phyloP scores from a whole-genome alignment of 148 eudicot genomes.

The Fagopyrum tataricum region DNA sequence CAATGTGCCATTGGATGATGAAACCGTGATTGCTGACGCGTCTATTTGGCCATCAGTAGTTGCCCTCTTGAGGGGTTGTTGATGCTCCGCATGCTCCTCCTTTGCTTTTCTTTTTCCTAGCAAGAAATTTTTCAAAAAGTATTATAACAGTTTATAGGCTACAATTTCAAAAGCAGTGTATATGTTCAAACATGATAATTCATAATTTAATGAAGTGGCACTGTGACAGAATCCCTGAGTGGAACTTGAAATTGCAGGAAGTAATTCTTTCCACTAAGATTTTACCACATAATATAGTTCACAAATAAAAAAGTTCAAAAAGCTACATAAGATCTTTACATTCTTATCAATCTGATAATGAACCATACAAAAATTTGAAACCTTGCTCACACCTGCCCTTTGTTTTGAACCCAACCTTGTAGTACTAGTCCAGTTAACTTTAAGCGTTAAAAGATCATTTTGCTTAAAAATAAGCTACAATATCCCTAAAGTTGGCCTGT shows the following conservation, averaged over 20 bases:
- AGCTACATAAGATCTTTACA: neutral
- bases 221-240: neutral
- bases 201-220: neutral
- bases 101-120: conserved; percentile 51
- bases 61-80: conserved; percentile 38
- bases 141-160: neutral
- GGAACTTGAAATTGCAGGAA: neutral
- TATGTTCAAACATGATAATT: neutral
- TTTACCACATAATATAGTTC: neutral
- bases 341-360: neutral
- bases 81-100: conserved; percentile 35
- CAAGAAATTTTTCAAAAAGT: conserved; percentile 1
- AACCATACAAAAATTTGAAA: neutral
- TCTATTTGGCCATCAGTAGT: conserved; percentile 35
- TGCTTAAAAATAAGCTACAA: neutral
- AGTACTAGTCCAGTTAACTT: neutral
- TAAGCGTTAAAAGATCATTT: neutral
- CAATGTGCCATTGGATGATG: conserved; percentile 25
- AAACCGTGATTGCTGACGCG: conserved; percentile 20
- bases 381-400: neutral
- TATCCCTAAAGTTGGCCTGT: neutral
- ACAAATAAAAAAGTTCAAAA: neutral
- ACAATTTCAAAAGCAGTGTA: neutral
- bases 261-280: neutral
- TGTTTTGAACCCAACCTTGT: neutral